These are phyloP conservation scores for Metschnikowia baotianmanensis DNA, from an alignment of 805 yeast genomes.

Conservation along the genomic window DNA sequence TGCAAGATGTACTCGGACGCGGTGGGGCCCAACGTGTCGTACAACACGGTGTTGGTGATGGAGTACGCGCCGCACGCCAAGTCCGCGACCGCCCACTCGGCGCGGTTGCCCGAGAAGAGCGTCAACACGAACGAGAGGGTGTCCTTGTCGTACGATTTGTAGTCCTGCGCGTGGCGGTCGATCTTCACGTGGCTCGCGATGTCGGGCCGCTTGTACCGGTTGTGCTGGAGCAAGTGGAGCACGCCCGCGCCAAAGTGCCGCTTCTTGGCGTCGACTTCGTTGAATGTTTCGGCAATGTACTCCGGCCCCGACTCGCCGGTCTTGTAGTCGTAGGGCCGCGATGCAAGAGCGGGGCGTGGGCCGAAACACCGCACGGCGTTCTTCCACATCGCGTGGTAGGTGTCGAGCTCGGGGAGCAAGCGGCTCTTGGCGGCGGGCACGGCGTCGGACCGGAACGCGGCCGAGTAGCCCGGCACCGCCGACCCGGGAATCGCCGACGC, in stretches of 20 bases:
- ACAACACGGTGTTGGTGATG: constrained; percentile 26
- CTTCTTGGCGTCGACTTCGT: constrained; percentile 30
- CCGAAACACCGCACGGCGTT: constrained; percentile 38
- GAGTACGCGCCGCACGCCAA: constrained; percentile 59
- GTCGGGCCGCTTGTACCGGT: constrained; percentile 20
- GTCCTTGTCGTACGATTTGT: constrained; percentile 11
- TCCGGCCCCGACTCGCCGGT: constrained; percentile 31
- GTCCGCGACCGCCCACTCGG: constrained; percentile 71
- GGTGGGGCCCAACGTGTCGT: constrained; percentile 44
- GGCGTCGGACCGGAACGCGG: constrained; percentile 45
- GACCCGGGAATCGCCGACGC: constrained; percentile 36
- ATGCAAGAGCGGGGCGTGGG: constrained; percentile 45
- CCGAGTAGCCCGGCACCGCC: constrained; percentile 46
- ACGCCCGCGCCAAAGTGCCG: constrained; percentile 41
- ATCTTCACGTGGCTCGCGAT: constrained; percentile 24
- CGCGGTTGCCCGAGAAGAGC: constrained; percentile 54
- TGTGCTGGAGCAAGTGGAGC: constrained; percentile 24
- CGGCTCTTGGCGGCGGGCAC: constrained; percentile 29
- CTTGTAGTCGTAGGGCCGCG: constrained; percentile 28
- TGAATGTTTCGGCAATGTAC: constrained; percentile 30
- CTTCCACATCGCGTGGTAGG: constrained; percentile 46
- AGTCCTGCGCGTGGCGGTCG: constrained; percentile 17
- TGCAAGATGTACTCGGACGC: constrained; percentile 63
- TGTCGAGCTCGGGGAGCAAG: constrained; percentile 45
- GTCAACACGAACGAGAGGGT: constrained; percentile 47